These are phyloP conservation scores for Termitomyces sp. DNA, from an alignment of 768 basidiomycete species.

Conservation along the genomic window DNA sequence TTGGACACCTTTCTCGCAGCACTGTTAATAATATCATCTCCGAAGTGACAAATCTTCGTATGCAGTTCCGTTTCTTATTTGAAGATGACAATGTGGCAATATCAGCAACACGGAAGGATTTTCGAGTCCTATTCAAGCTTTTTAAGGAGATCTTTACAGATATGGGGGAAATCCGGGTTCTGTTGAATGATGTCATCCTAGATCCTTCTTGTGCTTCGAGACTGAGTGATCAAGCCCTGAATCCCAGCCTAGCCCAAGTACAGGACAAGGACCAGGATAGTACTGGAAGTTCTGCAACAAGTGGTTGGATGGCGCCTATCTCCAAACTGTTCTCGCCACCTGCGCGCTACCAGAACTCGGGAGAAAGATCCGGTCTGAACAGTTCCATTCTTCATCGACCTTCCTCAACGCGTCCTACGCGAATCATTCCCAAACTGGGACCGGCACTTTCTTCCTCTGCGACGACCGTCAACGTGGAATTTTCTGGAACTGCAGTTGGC, in stretches of 20 bases:
- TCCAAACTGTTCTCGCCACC: slow-evolving; percentile 64
- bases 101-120: slow-evolving; percentile 70
- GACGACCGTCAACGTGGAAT: slow-evolving; percentile 95
- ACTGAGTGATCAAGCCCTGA: slow-evolving; percentile 66
- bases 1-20: slow-evolving; percentile 78
- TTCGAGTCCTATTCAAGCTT: slow-evolving; percentile 76
- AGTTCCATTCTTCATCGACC: slow-evolving; percentile 15
- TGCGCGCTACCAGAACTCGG: slow-evolving; percentile 16
- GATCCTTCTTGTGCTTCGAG: slow-evolving; percentile 74
- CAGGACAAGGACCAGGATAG: slow-evolving; percentile 30
- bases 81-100: slow-evolving; percentile 69
- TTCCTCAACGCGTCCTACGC: slow-evolving; percentile 22
- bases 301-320: slow-evolving; percentile 81
- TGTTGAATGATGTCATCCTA: slow-evolving; percentile 85
- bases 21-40: slow-evolving; percentile 71
- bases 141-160: slow-evolving; percentile 82
- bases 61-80: slow-evolving; percentile 64
- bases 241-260: slow-evolving; percentile 45
- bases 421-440: slow-evolving; percentile 70
- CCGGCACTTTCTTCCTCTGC: slow-evolving; percentile 84
- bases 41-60: slow-evolving; percentile 65
- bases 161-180: slow-evolving; percentile 72
- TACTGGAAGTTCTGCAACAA: slow-evolving; percentile 22
- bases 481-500: slow-evolving; percentile 59
- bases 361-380: slow-evolving; percentile 13